Conservation (phyloP, 1,139 yeast species). For the Candida smagusa region DNA sequence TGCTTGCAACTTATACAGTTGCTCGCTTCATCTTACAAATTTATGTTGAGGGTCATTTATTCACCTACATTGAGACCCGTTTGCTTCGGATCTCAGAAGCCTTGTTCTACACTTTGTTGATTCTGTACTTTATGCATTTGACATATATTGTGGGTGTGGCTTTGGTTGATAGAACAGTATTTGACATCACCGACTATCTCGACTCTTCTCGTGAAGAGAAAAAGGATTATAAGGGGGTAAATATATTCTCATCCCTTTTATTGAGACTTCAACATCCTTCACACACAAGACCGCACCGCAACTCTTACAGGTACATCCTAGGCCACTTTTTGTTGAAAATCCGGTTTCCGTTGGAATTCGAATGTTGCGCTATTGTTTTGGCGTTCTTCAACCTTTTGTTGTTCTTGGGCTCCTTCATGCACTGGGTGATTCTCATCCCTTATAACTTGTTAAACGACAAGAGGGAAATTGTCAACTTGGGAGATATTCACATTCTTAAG, state of each 20-base stretch:
- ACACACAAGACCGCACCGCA: conserved; percentile 17
- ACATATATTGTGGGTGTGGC: conserved; percentile 64
- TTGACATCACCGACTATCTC: conserved; percentile 57
- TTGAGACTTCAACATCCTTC: conserved; percentile 17
- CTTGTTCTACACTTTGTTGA: conserved; percentile 35
- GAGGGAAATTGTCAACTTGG: conserved; percentile 15
- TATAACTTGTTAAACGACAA: conserved; percentile 18
- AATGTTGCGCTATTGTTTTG: conserved; percentile 5
- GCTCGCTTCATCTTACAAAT: conserved; percentile 14
- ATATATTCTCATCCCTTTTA: conserved; percentile 25
- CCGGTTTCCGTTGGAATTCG: conserved; percentile 23
- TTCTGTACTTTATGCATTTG: conserved; percentile 59
- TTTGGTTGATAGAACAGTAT: conserved; percentile 61
- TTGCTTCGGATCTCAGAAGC: conserved; percentile 17
- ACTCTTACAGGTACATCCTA: conserved; percentile 23
- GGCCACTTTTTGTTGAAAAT: conserved; percentile 38
- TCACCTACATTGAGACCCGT: conserved; percentile 16
- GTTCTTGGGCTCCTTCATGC: conserved; percentile 18
- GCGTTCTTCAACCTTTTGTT: conserved; percentile 13
- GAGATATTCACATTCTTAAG: conserved; percentile 14
- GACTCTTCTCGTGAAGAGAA: conserved; percentile 8
- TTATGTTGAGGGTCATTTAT: conserved; percentile 19
- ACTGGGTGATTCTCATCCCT: conserved; percentile 30
- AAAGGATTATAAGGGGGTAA: conserved; percentile 19
- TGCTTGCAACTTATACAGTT: conserved; percentile 8